Percentiles rank a stretch among this genome's conserved stretches.
phyloP scores from a whole-genome alignment of 768 basidiomycete genomes.

The Leccinellum albellum region DNA sequence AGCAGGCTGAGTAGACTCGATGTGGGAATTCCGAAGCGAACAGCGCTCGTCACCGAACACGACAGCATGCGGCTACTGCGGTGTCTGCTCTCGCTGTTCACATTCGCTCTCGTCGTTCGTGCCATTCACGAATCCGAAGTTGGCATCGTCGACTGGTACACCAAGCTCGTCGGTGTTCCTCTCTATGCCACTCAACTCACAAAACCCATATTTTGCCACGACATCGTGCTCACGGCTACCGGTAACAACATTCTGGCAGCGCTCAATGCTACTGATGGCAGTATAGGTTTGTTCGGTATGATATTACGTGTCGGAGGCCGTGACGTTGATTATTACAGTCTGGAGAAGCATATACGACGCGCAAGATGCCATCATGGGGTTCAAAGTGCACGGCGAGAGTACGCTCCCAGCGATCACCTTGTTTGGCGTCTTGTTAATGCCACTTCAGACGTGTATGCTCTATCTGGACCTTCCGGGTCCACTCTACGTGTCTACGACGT shows the following conservation, averaged over 20 bases:
- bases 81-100: conserved; percentile 15
- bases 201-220: conserved; percentile 60
- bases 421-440: background rate
- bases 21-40: conserved; percentile 15
- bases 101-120: conserved; percentile 26
- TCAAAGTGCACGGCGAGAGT: conserved; percentile 59
- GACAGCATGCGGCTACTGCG: conserved; percentile 16
- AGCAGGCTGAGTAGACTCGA: background rate
- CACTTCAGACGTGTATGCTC: conserved; percentile 56
- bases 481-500: conserved; percentile 67
- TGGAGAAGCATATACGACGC: conserved; percentile 81
- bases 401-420: conserved; percentile 20
- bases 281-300: conserved; percentile 49
- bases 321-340: conserved; percentile 36
- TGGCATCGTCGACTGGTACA: conserved; percentile 88
- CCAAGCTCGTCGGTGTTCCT: conserved; percentile 69
- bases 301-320: conserved; percentile 1
- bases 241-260: conserved; percentile 75
- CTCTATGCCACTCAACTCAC: conserved; percentile 45
- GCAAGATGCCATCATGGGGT: conserved; percentile 63
- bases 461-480: conserved; percentile 74
- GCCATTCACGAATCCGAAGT: conserved; percentile 73
- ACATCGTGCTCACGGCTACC: conserved; percentile 63
- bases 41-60: background rate
- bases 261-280: conserved; percentile 62